These are phyloP conservation scores for Apostasia shenzhenica DNA, from an alignment of 106 monocot species.

Conservation along the genomic window DNA sequence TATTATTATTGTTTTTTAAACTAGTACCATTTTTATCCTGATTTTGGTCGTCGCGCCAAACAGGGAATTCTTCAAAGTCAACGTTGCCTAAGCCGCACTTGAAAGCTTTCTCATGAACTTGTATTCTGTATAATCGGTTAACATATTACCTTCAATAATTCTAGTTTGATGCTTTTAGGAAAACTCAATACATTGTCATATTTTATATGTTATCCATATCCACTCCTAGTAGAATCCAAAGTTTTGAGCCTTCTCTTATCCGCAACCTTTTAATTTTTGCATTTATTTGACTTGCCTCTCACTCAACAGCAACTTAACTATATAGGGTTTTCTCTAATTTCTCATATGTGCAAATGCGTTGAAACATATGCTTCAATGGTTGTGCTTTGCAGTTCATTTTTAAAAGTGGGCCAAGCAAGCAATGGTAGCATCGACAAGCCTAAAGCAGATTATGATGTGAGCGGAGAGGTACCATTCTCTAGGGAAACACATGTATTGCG, in stretches of 20 bases:
- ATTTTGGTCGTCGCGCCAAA: too few species aligned
- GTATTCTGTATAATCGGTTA: too few species aligned
- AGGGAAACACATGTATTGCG: background rate
- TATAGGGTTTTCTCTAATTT: background rate
- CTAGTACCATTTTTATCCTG: too few species aligned
- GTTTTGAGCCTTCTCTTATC: background rate
- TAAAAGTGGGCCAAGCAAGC: conserved; percentile 49
- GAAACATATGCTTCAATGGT: background rate
- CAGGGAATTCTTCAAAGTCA: too few species aligned
- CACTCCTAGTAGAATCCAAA: background rate
- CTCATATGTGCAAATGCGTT: background rate
- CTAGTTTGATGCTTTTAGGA: too few species aligned
- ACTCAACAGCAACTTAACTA: background rate
- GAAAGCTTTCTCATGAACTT: too few species aligned
- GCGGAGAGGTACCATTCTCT: conserved; percentile 43
- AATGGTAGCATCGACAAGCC: conserved; percentile 29
- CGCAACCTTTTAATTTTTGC: too few species aligned
- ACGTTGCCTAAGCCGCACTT: too few species aligned
- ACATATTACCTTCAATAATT: too few species aligned
- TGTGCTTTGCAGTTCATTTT: conserved; percentile 49
- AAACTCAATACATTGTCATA: background rate
- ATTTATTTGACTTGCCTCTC: background rate
- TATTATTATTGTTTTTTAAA: too few species aligned
- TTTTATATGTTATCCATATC: background rate
- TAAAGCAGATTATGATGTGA: conserved; percentile 65